Evolutionary conservation across 1,284 basidiomycete genomes (phyloP).

Genomic region (Serendipita sp.): DNA sequence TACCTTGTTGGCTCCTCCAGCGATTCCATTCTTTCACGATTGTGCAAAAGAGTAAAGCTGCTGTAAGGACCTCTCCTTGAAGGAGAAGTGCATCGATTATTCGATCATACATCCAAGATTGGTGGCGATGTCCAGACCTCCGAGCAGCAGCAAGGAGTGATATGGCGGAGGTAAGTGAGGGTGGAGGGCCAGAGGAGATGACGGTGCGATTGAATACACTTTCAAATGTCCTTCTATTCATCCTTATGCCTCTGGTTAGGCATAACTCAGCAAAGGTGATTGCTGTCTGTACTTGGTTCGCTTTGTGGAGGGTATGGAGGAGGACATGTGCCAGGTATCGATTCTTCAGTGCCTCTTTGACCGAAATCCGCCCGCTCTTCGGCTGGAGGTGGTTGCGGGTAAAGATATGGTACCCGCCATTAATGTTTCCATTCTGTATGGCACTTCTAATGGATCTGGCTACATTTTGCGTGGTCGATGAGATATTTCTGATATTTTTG

Average conservation of each 20-base stretch:
- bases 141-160: conserved; percentile 12
- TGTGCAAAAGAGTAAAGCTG: conserved; percentile 49
- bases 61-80: conserved; percentile 62
- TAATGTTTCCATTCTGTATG: not conserved
- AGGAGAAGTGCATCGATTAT: conserved; percentile 49
- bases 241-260: not conserved
- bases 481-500: not conserved
- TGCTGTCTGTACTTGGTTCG: not conserved
- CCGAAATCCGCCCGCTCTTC: not conserved
- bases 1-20: no score
- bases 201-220: not conserved
- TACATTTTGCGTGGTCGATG: not conserved
- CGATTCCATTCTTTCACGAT: conserved; percentile 49
- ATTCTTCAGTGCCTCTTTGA: not conserved
- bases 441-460: not conserved
- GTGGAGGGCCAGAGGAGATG: not conserved
- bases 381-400: not conserved
- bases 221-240: not conserved
- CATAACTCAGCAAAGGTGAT: not conserved
- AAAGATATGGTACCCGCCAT: not conserved
- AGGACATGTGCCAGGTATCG: conserved; percentile 1
- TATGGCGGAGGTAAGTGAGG: conserved; percentile 9
- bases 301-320: not conserved
- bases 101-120: conserved; percentile 35
- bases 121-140: conserved; percentile 10